phyloP scores from a whole-genome alignment of 1,284 basidiomycete species.

The Tylopilus sp. region DNA sequence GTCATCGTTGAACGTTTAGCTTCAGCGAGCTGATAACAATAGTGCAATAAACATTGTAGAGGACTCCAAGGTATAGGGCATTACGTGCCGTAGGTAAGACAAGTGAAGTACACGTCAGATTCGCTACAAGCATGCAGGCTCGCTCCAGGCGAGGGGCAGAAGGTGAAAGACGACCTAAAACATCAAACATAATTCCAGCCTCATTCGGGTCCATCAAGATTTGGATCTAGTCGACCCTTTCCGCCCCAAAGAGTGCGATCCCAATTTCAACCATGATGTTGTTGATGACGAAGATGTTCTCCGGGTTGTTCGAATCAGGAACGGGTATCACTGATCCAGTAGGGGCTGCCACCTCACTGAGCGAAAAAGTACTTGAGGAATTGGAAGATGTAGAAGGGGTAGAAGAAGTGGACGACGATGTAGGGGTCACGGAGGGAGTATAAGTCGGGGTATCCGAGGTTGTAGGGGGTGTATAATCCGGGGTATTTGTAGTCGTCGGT shows the following conservation, averaged over 20 bases:
- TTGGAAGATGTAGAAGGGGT: conserved; percentile 24
- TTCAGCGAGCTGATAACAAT: conserved; percentile 1
- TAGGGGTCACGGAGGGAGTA: conserved; percentile 9
- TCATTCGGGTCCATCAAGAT: neutral
- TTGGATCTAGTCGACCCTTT: conserved; percentile 3
- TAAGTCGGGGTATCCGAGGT: neutral
- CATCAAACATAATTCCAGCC: neutral
- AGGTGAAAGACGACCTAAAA: neutral
- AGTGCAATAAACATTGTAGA: conserved; percentile 3
- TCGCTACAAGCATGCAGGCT: conserved; percentile 5
- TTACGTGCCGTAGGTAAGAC: conserved; percentile 6
- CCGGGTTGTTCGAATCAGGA: conserved; percentile 21
- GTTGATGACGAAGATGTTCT: conserved; percentile 37
- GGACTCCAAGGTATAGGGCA: conserved; percentile 22
- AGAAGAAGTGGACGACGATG: conserved; percentile 18
- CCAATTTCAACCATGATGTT: conserved; percentile 40
- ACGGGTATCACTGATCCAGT: conserved; percentile 21
- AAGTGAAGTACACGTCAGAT: neutral
- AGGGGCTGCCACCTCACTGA: conserved; percentile 33
- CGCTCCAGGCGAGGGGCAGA: conserved; percentile 4
- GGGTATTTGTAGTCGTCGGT: conserved; percentile 18
- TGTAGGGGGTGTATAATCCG: conserved; percentile 25
- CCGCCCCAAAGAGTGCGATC: conserved; percentile 27
- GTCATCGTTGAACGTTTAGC: neutral
- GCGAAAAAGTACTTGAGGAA: conserved; percentile 15